phyloP scores from a whole-genome alignment of 2,329 filamentous ascomycete species.

The Diaporthe nobilis region DNA sequence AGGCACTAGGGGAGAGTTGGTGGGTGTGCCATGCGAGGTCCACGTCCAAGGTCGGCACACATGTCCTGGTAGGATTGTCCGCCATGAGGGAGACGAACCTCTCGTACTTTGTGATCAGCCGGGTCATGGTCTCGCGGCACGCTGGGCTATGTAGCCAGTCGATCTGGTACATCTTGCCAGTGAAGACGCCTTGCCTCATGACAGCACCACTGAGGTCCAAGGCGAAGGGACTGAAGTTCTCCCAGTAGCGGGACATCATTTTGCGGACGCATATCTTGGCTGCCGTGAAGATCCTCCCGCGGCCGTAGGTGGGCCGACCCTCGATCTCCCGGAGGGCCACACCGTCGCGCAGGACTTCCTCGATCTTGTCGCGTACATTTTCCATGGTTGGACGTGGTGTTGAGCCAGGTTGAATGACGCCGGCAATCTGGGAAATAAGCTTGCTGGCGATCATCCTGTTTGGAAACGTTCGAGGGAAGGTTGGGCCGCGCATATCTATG shows the following conservation, averaged over 20 bases:
- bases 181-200: slow-evolving; percentile 75
- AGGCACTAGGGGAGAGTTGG: slow-evolving; percentile 75
- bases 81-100: slow-evolving; percentile 75
- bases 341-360: slow-evolving; percentile 57
- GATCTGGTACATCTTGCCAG: slow-evolving; percentile 80
- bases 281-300: slow-evolving; percentile 43
- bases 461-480: slow-evolving; percentile 63
- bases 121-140: slow-evolving; percentile 72
- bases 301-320: slow-evolving; percentile 42
- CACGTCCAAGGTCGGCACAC: slow-evolving; percentile 81
- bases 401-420: slow-evolving; percentile 52
- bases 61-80: slow-evolving; percentile 59
- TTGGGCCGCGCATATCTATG: slow-evolving; percentile 40
- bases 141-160: slow-evolving; percentile 84
- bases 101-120: slow-evolving; percentile 75
- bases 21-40: slow-evolving; percentile 88
- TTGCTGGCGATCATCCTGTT: slow-evolving; percentile 68
- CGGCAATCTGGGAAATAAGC: slow-evolving; percentile 59
- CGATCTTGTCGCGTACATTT: slow-evolving; percentile 65
- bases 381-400: slow-evolving; percentile 60
- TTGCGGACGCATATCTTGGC: slow-evolving; percentile 67
- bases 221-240: slow-evolving; percentile 74
- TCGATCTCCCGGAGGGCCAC: slow-evolving; percentile 58
- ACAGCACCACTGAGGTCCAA: slow-evolving; percentile 77
- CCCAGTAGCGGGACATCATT: slow-evolving; percentile 81